Conservation (phyloP, 805 yeast genomes). For the Nakazawaea molendinolei region DNA sequence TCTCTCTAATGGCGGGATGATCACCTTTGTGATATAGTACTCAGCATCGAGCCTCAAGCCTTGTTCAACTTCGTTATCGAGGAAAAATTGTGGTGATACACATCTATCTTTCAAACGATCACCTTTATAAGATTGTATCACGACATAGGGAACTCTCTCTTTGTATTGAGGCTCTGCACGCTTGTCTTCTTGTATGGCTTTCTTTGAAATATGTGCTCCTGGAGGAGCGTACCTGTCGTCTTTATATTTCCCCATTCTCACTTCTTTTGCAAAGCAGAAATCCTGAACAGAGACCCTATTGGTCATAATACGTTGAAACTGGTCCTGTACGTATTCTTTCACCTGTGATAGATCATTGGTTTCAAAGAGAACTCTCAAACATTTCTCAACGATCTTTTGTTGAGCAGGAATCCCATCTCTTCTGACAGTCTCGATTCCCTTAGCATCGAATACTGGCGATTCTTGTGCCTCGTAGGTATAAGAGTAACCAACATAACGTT, state of each 20-base stretch:
- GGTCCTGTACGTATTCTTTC: slow-evolving; percentile 54
- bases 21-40: slow-evolving; percentile 76
- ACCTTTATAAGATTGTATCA: slow-evolving; percentile 49
- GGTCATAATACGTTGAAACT: slow-evolving; percentile 60
- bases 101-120: slow-evolving; percentile 69
- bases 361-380: slow-evolving; percentile 64
- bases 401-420: slow-evolving; percentile 95
- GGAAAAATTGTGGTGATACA: slow-evolving; percentile 67
- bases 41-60: slow-evolving; percentile 59
- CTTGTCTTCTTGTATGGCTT: slow-evolving; percentile 54
- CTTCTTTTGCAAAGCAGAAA: slow-evolving; percentile 89
- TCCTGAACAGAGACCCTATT: slow-evolving; percentile 69
- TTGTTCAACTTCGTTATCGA: slow-evolving; percentile 30
- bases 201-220: slow-evolving; percentile 78
- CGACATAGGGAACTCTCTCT: slow-evolving; percentile 86
- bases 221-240: slow-evolving; percentile 74
- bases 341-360: slow-evolving; percentile 65
- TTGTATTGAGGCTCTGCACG: slow-evolving; percentile 79
- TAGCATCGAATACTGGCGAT: slow-evolving; percentile 79
- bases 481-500: slow-evolving; percentile 84
- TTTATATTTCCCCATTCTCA: slow-evolving; percentile 76
- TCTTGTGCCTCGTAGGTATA: slow-evolving; percentile 53
- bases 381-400: slow-evolving; percentile 69
- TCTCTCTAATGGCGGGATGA: slow-evolving; percentile 87
- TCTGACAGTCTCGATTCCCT: slow-evolving; percentile 92